Base-by-base conservation (phyloP, 805 yeast species). In the Brettanomyces naardenensis region DNA sequence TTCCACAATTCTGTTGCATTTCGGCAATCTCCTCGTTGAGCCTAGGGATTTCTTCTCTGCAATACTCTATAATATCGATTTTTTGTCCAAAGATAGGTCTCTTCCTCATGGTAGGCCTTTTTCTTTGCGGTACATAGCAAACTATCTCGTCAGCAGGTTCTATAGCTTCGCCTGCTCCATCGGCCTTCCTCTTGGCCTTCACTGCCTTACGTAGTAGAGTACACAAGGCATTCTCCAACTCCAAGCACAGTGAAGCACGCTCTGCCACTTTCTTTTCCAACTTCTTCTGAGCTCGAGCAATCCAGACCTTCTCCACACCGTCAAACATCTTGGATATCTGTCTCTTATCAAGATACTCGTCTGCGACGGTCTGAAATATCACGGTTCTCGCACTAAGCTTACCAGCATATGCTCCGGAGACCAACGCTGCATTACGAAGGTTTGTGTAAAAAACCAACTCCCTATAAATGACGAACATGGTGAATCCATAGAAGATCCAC, bases 231-330 rank as follows among this genome's bases (percentile, higher is more conserved):
- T 53, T 61, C 58, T 90, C 98, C 37, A 90, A 67, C 48, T 68
- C 69, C 42, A 52, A 46, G 3, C 82, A 86, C 44, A 85, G 59
- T 15, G 58, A 57, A 28, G 73, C 72, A 56, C 97, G 78, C 48
- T 73, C 64, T 14, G 61, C 54, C 25, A 85, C 81, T 49, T 71
- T 69, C 25, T 65, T 59, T 6, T 66, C 74, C 41, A 90, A 68
- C 28, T 69, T 61, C 39, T 69, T 53, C 39, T 69, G 58, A 44
- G 76, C 78, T 54, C 95, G 73, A 21, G 89, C 78, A 32, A 88
- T 78, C 78, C 88, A 85, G 35, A 90, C 81, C 44, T 76, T 68
- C 52, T 75, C 81, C 29, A 87, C 95, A 45, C 95, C 95, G 31
- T 76, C 79, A 52, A 87, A 89, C 40, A 89, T 56, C 53, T 80